Base-by-base conservation (phyloP, 1,139 yeast genomes). In the Kluyveromyces sp. region DNA sequence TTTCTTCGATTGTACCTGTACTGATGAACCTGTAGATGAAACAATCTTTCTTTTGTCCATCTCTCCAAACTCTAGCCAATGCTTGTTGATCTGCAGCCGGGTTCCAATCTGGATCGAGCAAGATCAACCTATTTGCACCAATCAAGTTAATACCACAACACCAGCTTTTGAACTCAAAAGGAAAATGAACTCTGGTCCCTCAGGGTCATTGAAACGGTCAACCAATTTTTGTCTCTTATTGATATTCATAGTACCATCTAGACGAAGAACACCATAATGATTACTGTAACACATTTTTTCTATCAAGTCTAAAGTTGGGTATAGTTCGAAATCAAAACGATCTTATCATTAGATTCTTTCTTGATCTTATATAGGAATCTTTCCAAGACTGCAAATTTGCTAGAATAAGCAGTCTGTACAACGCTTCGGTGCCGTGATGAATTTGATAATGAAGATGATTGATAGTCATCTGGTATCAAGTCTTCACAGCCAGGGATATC, bases 1-100 rank as follows among this genome's bases (percentile, higher is more conserved):
- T 92, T 59, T 92, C 98, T 61, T 92, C 98, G 47, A 92, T 92
- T 0, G 97, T 81, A 26, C 98, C 98, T 0, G 97, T 90, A 8
- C 95, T 78, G 50, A 92, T 90, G 56, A 92, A 89, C 56, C 98
- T 73, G 63, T 92, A 92, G 45, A 92, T 94, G 60, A 84, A 92
- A 68, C 98, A 92, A 65, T 87, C 96, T 66, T 92, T 92, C 73
- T 87, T 90, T 61, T 92, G 98, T 0, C 98, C 98, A 68, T 92
- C 98, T 72, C 98, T 83, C 98, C 98, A 92, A 3, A 92, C 96
- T 65, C 98, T 78, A 0, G 98, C 98, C 50, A 92, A 72, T 0
- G 98, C 98, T 67, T 92, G 98, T 64, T 92, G 98, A 63, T 92
- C 98, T 2, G 97, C 85, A 0, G 98, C 98, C 0, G 98, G 98